A percentile compares a stretch with the other conserved stretches of the same genome.
Conservation (phyloP, 331 rosid species). For the Telfairia occidentalis region DNA sequence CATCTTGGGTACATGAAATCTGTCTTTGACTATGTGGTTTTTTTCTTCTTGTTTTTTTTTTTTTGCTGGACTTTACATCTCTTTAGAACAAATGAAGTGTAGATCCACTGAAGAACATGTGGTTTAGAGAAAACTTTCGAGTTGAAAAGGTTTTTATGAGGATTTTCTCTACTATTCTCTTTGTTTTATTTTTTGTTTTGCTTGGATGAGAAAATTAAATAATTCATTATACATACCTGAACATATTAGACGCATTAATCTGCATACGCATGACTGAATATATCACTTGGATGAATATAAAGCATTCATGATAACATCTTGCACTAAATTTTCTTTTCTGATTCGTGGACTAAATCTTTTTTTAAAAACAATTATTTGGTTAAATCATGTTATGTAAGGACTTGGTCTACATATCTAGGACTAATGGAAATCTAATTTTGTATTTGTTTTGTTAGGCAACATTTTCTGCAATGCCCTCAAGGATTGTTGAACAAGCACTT, state of each 20-base stretch:
- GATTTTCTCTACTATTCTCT: background rate
- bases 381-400: background rate
- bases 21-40: background rate
- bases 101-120: background rate
- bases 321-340: background rate
- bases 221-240: background rate
- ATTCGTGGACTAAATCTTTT: background rate
- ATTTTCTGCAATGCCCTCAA: constrained; percentile 82
- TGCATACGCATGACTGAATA: background rate
- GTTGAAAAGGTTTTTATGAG: background rate
- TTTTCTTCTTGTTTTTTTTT: too few relatives aligned
- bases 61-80: background rate
- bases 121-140: background rate
- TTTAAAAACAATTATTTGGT: background rate
- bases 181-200: too few relatives aligned
- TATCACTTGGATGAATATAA: background rate
- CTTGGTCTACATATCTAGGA: background rate
- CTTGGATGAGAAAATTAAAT: background rate
- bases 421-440: constrained; percentile 13
- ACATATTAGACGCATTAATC: background rate
- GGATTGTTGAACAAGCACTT: constrained; percentile 75
- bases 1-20: background rate
- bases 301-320: background rate
- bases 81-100: background rate
- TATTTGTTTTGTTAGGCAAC: constrained; percentile 49